Percentiles rank a stretch among this genome's conserved stretches.
Evolutionary conservation across 192 early-diverging fungal species (phyloP).

Genomic region (Backusella luteola): DNA sequence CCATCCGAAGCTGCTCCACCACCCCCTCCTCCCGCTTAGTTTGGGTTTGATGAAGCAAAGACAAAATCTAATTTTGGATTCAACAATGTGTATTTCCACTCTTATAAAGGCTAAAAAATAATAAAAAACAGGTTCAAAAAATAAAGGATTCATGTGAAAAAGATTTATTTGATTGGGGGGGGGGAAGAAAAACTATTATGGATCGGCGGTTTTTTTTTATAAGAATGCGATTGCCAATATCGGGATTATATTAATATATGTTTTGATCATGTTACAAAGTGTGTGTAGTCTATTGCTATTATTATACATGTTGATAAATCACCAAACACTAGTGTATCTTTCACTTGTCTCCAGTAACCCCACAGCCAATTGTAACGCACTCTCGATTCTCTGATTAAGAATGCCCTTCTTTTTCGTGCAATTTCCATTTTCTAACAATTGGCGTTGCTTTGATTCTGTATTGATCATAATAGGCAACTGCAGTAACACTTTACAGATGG

Average conservation of each 20-base stretch:
- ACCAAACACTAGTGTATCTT: constrained; percentile 22
- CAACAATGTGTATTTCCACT: background rate
- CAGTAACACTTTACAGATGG: constrained; percentile 49
- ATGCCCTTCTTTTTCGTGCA: constrained; percentile 20
- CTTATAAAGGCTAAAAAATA: background rate
- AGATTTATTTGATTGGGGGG: background rate
- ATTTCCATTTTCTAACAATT: constrained; percentile 12
- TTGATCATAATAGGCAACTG: constrained; percentile 57
- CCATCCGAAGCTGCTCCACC: constrained; percentile 35
- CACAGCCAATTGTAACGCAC: constrained; percentile 31
- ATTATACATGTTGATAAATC: background rate
- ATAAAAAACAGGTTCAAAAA: background rate
- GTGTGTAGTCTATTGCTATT: background rate
- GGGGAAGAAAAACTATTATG: background rate
- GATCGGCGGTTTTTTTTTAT: background rate
- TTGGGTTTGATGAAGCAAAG: background rate
- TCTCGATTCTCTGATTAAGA: constrained; percentile 27
- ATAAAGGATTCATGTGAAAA: background rate
- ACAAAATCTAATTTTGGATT: background rate
- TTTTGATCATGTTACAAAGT: background rate
- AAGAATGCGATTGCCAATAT: background rate
- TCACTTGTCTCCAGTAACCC: constrained; percentile 32
- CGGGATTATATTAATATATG: background rate
- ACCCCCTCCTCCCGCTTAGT: constrained; percentile 36
- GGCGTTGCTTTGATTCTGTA: constrained; percentile 31